Evolutionary conservation across 805 yeast species (phyloP), one percentile per base, ranked within the genome.

Genomic region (Myxozyma kluyveri): DNA sequence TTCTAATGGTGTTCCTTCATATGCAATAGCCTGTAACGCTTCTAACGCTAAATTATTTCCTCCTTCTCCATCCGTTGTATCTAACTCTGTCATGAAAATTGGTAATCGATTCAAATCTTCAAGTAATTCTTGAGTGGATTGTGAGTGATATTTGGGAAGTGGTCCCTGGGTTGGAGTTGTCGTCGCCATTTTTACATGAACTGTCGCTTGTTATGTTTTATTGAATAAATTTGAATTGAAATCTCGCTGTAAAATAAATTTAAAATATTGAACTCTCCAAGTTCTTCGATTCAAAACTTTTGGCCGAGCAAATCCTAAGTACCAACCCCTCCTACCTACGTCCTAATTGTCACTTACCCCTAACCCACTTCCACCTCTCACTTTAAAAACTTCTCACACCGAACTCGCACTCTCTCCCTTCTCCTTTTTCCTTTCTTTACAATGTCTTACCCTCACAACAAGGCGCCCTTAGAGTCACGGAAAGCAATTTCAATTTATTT

Each of bases 1-100:
- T 64, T 93, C 99, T 63, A 85, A 83, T 0, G 97, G 96, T 57
- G 88, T 96, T 41, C 98, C 99, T 45, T 93, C 99, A 65, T 88
- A 89, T 0, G 95, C 96, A 61, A 93, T 73, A 3, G 96, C 91
- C 65, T 84, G 84, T 51, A 93, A 75, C 0, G 99, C 99, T 65
- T 91, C 98, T 17, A 93, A 70, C 46, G 81, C 83, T 3, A 75
- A 65, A 47, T 68, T 67, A 40, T 82, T 84, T 29, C 89, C 91
- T 42, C 86, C 88, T 3, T 77, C 83, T 14, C 86, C 89, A 60
- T 86, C 88, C 2, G 82, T 79, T 27, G 80, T 86, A 62, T 86
- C 95, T 17, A 88, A 70, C 61, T 84, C 78, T 14, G 89, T 89
- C 99, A 93, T 93, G 74, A 93, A 93, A 61, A 93, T 86, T 6